Evolutionary conservation across 2,329 filamentous ascomycete species (phyloP).

Genomic region (Pseudophaeomoniella oleicola): DNA sequence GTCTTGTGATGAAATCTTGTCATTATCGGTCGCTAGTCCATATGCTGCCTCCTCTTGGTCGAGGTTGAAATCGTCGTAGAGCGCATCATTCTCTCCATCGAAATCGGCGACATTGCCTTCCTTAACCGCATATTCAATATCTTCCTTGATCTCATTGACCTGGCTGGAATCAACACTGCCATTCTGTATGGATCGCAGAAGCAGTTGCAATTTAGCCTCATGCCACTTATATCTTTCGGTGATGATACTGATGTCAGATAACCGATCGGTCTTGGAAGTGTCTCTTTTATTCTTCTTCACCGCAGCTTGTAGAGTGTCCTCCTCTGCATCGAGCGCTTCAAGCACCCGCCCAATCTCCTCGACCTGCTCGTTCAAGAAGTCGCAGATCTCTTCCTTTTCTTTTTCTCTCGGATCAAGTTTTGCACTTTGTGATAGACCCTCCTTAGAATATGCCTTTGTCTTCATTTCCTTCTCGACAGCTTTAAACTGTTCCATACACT

Average conservation of each 20-base stretch:
- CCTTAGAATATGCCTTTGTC: slow-evolving; percentile 98
- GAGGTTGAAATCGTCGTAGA: slow-evolving; percentile 89
- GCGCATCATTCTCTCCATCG: slow-evolving; percentile 71
- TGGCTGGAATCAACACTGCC: slow-evolving; percentile 76
- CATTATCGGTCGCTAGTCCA: slow-evolving; percentile 65
- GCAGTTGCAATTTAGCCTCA: slow-evolving; percentile 77
- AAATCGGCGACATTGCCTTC: slow-evolving; percentile 82
- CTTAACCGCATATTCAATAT: slow-evolving; percentile 88
- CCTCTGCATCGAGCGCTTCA: slow-evolving; percentile 79
- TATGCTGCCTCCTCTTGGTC: slow-evolving; percentile 83
- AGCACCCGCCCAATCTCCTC: slow-evolving; percentile 80
- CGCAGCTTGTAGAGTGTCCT: slow-evolving; percentile 69
- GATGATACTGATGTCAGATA: slow-evolving; percentile 69
- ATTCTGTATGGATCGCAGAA: slow-evolving; percentile 82
- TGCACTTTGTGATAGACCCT: slow-evolving; percentile 78
- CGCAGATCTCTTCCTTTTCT: slow-evolving; percentile 74
- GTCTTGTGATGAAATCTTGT: slow-evolving; percentile 89
- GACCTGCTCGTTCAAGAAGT: slow-evolving; percentile 76
- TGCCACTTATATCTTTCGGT: slow-evolving; percentile 97
- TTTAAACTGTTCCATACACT: slow-evolving; percentile 94
- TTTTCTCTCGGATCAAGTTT: slow-evolving; percentile 97
- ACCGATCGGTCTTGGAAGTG: slow-evolving; percentile 65
- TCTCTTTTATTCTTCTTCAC: slow-evolving; percentile 95
- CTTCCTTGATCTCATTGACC: slow-evolving; percentile 78
- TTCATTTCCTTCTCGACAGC: slow-evolving; percentile 99